Evolutionary conservation across 495 filamentous ascomycete genomes (phyloP), one percentile per base, ranked within the genome.

Genomic region (Pyrenopolyporus hunteri): DNA sequence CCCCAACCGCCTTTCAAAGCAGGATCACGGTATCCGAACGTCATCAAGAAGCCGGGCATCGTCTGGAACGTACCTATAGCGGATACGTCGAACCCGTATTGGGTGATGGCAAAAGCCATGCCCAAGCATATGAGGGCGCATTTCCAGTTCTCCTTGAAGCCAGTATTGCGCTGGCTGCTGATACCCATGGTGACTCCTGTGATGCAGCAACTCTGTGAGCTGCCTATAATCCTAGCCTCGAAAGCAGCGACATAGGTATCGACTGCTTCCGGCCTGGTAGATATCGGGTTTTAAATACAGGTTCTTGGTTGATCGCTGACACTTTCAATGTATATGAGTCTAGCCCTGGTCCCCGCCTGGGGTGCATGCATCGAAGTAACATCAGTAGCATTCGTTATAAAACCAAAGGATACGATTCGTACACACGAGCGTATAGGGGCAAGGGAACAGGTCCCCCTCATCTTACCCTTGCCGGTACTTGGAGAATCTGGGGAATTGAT

Each of bases 31-130:
- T 75, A 78, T 35, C 75, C 74, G 46, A 69, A 78, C 7, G 74
- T 68, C 57, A 70, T 59, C 4, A 78, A 68, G 60, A 78, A 78
- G 22, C 75, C 75, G 4, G 63, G 63, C 75, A 78, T 78, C 16
- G 69, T 65, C 53, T 75, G 72, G 25, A 72, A 70, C 10, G 44
- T 63, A 0, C 66, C 47, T 7, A 75, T 50, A 6, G 58, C 57
- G 14, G 47, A 40, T 9, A 60, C 55, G 45, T 75, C 70, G 60
- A 66, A 70, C 20, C 72, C 71, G 40, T 72, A 70, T 32, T 72
- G 72, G 9, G 57, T 48, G 29, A 57, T 68, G 8, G 66, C 67
- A 22, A 72, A 50, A 26, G 62, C 49, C 57, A 74, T 66, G 26
- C 64, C 42, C 25, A 66, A 25, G 45, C 67, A 71, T 10, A 73